Base-by-base conservation (phyloP, 345 rosid species). In the Aquilaria sinensis region DNA sequence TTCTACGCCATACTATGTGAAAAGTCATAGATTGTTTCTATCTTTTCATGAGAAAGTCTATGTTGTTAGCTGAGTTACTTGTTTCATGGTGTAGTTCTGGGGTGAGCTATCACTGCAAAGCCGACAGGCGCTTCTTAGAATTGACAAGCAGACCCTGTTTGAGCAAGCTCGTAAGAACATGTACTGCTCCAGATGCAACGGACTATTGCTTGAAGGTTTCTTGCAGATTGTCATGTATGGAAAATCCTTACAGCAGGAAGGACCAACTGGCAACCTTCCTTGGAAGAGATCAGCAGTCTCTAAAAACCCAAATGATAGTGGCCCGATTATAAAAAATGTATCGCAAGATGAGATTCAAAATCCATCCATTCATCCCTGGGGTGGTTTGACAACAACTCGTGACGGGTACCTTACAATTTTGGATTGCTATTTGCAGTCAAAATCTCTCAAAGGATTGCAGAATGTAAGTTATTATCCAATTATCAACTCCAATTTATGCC, bases 81-180 rank as follows among this genome's bases (percentile, higher is more conserved):
- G 53, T 62, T 68, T 48, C 59, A 31, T 75, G 33, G 14, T 65
- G 62, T 74, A 94, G 99, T 94, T 86, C 66, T 94, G 99, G 99
- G 81, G 79, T 75, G 93, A 82, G 72, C 63, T 88, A 54, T 60
- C 95, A 1, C 76, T 66, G 6, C 83, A 79, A 73, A 82, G 81
- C 41, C 80, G 93, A 53, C 81, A 76, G 62, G 79, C 83, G 74
- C 91, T 94, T n/a, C 77, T 94, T 51, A 77, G 80, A 81, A 79
- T 90, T 66, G 96, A 94, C 66, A 94, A 91, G 73, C 99, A 90
- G 68, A 72, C 85, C 50, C 72, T 94, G 37, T 82, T 90, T 70
- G 96, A 90, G 85, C 96, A 88, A 79, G 97, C 96, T 74, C 95
- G 97, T 32, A 94, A 88, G 82, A 85, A 86, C 76, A 86, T 90